A percentile compares a stretch with the other conserved stretches of the same genome.
phyloP scores from a whole-genome alignment of 192 early-diverging fungal genomes.

The Jimgerdemannia lactiflua region DNA sequence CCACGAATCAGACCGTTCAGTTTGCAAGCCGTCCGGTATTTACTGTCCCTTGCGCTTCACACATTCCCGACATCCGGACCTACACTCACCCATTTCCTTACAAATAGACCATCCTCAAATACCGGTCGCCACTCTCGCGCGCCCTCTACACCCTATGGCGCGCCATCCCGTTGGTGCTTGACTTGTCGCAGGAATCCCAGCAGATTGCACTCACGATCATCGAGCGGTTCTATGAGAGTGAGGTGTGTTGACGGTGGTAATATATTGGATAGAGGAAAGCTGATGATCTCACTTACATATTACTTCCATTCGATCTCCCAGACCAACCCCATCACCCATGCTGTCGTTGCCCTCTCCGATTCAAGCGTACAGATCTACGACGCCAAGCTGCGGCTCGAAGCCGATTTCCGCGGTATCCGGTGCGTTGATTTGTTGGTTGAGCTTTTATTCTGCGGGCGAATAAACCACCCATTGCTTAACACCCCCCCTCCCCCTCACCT shows the following conservation, averaged over 20 bases:
- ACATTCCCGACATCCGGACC: slow-evolving; percentile 39
- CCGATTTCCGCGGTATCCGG: slow-evolving; percentile 56
- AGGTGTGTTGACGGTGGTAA: no score
- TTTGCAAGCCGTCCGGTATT: slow-evolving; percentile 46
- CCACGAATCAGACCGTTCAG: slow-evolving; percentile 32
- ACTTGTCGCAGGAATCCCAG: slow-evolving; percentile 41
- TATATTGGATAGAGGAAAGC: no score
- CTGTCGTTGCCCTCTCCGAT: slow-evolving; percentile 36
- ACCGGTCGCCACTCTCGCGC: slow-evolving; percentile 30
- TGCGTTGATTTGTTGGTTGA: slow-evolving; percentile 16
- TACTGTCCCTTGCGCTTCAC: slow-evolving; percentile 21
- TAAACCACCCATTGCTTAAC: no score
- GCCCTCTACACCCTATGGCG: slow-evolving; percentile 37
- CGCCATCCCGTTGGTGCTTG: slow-evolving; percentile 36
- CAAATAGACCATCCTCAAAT: slow-evolving; percentile 47
- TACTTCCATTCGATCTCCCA: no score
- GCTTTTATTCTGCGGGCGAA: background rate
- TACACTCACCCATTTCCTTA: slow-evolving; percentile 48
- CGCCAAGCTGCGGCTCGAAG: slow-evolving; percentile 45
- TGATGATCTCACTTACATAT: no score
- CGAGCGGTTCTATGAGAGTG: slow-evolving; percentile 37
- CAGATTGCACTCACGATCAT: slow-evolving; percentile 28
- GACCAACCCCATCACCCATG: slow-evolving; percentile 40
- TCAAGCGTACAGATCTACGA: slow-evolving; percentile 45
- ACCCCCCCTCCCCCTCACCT: no score